Percentiles rank a stretch among this genome's conserved stretches.
Evolutionary conservation across 371 early-diverging fungal genomes (phyloP).

Genomic region (Cokeromyces recurvatus): DNA sequence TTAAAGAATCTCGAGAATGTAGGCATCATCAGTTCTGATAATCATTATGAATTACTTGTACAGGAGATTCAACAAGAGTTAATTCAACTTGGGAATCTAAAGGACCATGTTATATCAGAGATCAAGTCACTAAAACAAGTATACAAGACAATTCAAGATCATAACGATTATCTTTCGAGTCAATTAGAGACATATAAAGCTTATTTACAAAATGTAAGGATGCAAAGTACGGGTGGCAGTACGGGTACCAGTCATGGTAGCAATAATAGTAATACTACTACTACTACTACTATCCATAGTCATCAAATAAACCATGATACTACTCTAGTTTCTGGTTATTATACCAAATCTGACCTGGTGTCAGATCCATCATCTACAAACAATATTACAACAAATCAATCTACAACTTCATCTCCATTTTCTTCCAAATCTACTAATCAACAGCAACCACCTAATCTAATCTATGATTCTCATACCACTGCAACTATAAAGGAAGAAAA

Average conservation of each 20-base stretch:
- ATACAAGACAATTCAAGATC: constrained; percentile 83
- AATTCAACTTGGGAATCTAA: constrained; percentile 77
- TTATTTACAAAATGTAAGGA: constrained; percentile 86
- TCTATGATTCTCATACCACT: not conserved
- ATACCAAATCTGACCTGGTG: too few species aligned
- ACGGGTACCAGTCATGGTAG: constrained; percentile 54
- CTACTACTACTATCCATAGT: not conserved
- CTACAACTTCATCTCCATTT: not conserved
- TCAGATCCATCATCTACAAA: too few species aligned
- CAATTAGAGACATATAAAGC: constrained; percentile 90
- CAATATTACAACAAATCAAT: not conserved
- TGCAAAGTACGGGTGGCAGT: constrained; percentile 56
- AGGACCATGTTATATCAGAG: constrained; percentile 75
- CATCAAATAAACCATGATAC: too few species aligned
- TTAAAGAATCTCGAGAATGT: constrained; percentile 68
- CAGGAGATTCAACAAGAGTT: constrained; percentile 81
- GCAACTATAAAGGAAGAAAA: constrained; percentile 28
- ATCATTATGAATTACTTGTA: constrained; percentile 67
- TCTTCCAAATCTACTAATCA: not conserved
- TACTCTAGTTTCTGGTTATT: too few species aligned
- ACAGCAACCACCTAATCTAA: not conserved
- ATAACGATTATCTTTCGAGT: constrained; percentile 79
- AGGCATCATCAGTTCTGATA: constrained; percentile 58
- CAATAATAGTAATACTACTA: constrained; percentile 35
- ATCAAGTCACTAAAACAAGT: constrained; percentile 68